A percentile compares a stretch with the other conserved stretches of the same genome.
These are phyloP conservation scores for Auricularia auricula-judae DNA, from an alignment of 768 basidiomycete species.

Conservation along the genomic window DNA sequence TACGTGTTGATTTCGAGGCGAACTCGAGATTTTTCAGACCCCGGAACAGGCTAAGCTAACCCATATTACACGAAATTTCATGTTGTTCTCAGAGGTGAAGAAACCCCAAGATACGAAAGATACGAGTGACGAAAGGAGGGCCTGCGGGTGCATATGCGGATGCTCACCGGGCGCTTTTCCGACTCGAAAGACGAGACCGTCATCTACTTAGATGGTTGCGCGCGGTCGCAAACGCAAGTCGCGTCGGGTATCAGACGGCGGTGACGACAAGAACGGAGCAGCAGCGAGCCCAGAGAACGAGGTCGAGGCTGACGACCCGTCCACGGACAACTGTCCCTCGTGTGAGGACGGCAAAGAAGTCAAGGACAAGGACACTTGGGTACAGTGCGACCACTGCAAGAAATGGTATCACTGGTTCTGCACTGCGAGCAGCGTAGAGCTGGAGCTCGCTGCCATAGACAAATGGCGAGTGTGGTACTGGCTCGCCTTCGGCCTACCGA, in stretches of 20 bases:
- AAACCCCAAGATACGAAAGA: too few species aligned
- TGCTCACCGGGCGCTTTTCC: too few species aligned
- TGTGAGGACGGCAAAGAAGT: conserved; percentile 30
- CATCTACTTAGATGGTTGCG: neutral
- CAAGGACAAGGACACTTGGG: conserved; percentile 63
- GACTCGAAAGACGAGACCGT: too few species aligned
- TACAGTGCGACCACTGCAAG: conserved; percentile 72
- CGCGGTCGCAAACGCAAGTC: neutral
- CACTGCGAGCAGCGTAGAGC: conserved; percentile 42
- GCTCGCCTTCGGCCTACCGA: conserved; percentile 8
- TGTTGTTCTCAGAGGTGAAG: too few species aligned
- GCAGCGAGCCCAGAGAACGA: neutral
- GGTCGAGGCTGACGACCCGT: neutral
- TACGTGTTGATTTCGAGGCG: too few species aligned
- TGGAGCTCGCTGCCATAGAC: conserved; percentile 56
- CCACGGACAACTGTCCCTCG: conserved; percentile 34
- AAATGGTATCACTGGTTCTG: conserved; percentile 81
- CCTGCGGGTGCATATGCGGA: too few species aligned
- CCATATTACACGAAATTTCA: too few species aligned
- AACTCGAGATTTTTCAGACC: too few species aligned
- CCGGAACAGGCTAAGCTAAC: too few species aligned
- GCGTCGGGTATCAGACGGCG: neutral
- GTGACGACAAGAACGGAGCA: neutral
- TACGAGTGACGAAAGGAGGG: too few species aligned
- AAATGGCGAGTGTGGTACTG: conserved; percentile 48